Evolutionary conservation across 371 early-diverging fungal genomes (phyloP).

Genomic region (Cokeromyces recurvatus): DNA sequence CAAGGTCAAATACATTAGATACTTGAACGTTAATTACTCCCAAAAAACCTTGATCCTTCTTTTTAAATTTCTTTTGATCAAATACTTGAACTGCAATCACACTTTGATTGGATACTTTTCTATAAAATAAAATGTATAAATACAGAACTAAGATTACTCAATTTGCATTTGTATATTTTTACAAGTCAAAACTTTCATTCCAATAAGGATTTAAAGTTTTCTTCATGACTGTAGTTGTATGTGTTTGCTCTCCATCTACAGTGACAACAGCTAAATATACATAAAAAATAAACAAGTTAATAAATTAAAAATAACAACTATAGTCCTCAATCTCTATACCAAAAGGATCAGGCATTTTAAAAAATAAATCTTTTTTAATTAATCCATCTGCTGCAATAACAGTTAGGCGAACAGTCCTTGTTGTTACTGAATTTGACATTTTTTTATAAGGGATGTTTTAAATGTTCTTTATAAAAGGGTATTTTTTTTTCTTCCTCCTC

Average conservation of each 20-base stretch:
- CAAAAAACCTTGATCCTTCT: slow-evolving; percentile 91
- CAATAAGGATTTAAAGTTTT: slow-evolving; percentile 80
- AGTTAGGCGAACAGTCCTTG: slow-evolving; percentile 39
- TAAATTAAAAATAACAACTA: too few relatives aligned
- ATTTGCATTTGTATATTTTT: too few relatives aligned
- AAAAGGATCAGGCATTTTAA: slow-evolving; percentile 51
- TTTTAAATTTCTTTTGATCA: slow-evolving; percentile 95
- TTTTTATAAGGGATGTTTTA: too few relatives aligned
- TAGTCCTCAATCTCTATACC: slow-evolving; percentile 79
- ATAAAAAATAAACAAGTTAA: too few relatives aligned
- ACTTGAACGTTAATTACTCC: slow-evolving; percentile 91
- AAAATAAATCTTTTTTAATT: slow-evolving; percentile 86
- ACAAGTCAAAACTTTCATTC: slow-evolving; percentile 76
- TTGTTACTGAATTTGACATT: slow-evolving; percentile 33
- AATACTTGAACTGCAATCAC: slow-evolving; percentile 93
- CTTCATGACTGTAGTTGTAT: slow-evolving; percentile 77
- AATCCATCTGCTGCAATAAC: slow-evolving; percentile 93
- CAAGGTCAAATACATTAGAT: slow-evolving; percentile 75
- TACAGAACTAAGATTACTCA: too few relatives aligned
- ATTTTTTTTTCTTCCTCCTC: too few relatives aligned
- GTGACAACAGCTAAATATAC: slow-evolving; percentile 79
- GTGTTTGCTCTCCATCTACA: slow-evolving; percentile 86
- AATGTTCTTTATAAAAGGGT: too few relatives aligned
- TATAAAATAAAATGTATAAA: slow-evolving; percentile 23
- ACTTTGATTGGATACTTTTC: slow-evolving; percentile 71